Percentiles rank a stretch among this genome's conserved stretches.
These are phyloP conservation scores for Setomelanomma holmii DNA, from an alignment of 2,329 filamentous ascomycete genomes.

Conservation along the genomic window DNA sequence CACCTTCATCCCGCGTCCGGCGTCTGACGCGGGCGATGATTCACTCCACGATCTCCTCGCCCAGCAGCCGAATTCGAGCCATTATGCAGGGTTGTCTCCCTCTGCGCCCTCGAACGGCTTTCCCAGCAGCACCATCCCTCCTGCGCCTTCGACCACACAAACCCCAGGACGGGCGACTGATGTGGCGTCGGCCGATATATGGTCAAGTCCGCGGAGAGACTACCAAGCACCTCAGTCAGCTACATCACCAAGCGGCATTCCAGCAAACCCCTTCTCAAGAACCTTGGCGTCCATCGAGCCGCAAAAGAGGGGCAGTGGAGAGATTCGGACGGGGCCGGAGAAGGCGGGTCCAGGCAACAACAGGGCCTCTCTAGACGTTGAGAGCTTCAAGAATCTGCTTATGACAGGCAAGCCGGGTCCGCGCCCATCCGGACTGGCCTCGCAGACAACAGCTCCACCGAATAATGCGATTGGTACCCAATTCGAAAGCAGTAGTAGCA, in stretches of 20 bases:
- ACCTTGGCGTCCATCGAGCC: constrained; percentile 49
- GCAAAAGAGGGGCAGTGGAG: constrained; percentile 28
- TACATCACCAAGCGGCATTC: constrained; percentile 28
- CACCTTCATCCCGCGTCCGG: constrained; percentile 43
- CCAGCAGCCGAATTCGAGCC: constrained; percentile 19
- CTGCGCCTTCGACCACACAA: constrained; percentile 20
- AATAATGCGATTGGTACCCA: constrained; percentile 29
- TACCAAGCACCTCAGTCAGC: constrained; percentile 22
- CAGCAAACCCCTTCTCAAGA: constrained; percentile 47
- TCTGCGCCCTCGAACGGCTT: constrained; percentile 23
- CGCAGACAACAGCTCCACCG: constrained; percentile 31
- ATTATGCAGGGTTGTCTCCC: constrained; percentile 24
- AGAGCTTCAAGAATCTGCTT: constrained; percentile 77
- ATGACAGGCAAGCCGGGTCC: constrained; percentile 71
- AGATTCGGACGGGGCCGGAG: constrained; percentile 37
- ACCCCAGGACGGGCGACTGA: constrained; percentile 32
- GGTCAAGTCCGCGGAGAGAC: constrained; percentile 26
- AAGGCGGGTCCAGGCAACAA: constrained; percentile 29
- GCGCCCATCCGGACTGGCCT: constrained; percentile 32
- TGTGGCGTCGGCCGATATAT: constrained; percentile 29
- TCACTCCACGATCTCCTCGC: constrained; percentile 22
- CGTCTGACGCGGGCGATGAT: constrained; percentile 28
- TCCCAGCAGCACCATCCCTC: constrained; percentile 22
- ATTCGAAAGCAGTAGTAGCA: constrained; percentile 59
- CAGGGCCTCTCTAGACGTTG: constrained; percentile 70